These are phyloP conservation scores for Sarocladium kiliense DNA, from an alignment of 2,329 filamentous ascomycete genomes.

Conservation along the genomic window DNA sequence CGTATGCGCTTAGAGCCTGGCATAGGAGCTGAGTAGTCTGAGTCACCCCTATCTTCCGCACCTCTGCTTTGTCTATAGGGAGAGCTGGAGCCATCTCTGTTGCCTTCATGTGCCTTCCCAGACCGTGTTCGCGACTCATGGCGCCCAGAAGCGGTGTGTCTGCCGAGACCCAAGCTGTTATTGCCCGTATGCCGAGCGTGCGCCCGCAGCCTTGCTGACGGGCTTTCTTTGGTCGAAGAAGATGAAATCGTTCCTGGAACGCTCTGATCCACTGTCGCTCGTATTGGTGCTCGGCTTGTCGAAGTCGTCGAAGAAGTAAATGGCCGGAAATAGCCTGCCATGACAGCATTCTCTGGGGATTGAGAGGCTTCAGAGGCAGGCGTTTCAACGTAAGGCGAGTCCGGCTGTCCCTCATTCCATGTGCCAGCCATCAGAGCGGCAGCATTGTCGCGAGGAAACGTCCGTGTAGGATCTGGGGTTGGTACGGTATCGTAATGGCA, in stretches of 20 bases:
- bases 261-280: conserved; percentile 13
- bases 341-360: conserved; percentile 14
- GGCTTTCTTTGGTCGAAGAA: not conserved
- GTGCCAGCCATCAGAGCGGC: conserved; percentile 51
- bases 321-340: conserved; percentile 11
- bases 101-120: not conserved
- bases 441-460: conserved; percentile 39
- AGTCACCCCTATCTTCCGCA: not conserved
- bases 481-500: not conserved
- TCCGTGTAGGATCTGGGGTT: conserved; percentile 16
- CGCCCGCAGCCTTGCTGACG: conserved; percentile 3
- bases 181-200: not conserved
- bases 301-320: not conserved
- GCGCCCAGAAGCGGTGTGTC: not conserved
- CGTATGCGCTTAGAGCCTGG: not conserved
- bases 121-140: not conserved
- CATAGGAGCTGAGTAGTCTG: not conserved
- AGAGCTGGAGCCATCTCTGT: conserved; percentile 16
- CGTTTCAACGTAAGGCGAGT: conserved; percentile 41
- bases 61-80: conserved; percentile 3
- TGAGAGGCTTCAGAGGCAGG: conserved; percentile 17
- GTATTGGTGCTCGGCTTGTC: conserved; percentile 1
- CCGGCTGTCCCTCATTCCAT: conserved; percentile 60
- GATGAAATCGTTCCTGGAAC: conserved; percentile 8
- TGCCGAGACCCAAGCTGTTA: not conserved